These are phyloP conservation scores for Penicillium nordicum DNA, from an alignment of 2,329 filamentous ascomycete species.

Conservation along the genomic window DNA sequence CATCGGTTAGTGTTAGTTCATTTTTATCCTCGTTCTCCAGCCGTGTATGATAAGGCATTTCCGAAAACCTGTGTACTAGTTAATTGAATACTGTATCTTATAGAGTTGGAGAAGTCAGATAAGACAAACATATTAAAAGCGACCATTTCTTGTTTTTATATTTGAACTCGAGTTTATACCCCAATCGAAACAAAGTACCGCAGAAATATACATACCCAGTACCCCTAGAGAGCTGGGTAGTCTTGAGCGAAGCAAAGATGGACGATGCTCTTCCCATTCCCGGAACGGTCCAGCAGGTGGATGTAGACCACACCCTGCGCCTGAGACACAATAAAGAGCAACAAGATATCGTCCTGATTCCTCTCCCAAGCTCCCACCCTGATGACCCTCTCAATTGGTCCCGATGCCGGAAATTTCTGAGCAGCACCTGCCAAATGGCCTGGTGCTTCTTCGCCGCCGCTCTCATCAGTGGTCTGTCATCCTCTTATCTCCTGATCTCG, in stretches of 20 bases:
- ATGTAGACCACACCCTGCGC: background rate
- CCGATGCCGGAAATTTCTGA: slow-evolving; percentile 5
- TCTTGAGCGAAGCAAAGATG: background rate
- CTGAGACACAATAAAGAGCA: background rate
- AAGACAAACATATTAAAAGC: no score
- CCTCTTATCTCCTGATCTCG: background rate
- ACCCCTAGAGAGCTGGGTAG: no score
- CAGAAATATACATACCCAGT: background rate
- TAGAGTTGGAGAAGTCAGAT: no score
- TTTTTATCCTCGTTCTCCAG: no score
- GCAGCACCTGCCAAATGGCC: slow-evolving; percentile 4
- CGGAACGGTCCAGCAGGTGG: background rate
- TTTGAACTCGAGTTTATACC: no score
- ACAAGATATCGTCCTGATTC: slow-evolving; percentile 14
- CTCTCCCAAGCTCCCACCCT: slow-evolving; percentile 13
- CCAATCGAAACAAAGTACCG: background rate
- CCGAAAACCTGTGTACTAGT: no score
- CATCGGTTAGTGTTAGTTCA: no score
- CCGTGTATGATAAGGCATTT: no score
- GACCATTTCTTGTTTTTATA: no score
- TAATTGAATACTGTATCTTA: no score
- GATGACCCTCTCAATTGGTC: slow-evolving; percentile 19
- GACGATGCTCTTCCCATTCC: background rate
- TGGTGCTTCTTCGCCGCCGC: slow-evolving; percentile 9
- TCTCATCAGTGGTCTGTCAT: slow-evolving; percentile 10